phyloP scores from a whole-genome alignment of 371 early-diverging fungal genomes.

The Rhizopus stolonifer region DNA sequence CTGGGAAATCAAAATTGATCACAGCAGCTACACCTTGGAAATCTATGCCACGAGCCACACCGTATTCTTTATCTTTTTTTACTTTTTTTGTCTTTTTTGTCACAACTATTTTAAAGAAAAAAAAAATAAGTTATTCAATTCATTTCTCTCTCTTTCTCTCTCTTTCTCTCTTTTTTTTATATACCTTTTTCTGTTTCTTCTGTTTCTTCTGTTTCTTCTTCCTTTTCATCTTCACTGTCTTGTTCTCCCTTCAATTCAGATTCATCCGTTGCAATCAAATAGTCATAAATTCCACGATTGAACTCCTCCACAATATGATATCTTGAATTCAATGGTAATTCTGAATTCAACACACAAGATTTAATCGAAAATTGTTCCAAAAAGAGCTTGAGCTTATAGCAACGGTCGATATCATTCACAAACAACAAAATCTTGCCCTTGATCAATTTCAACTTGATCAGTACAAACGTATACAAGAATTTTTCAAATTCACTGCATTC shows the following conservation, averaged over 20 bases:
- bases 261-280: constrained; percentile 95
- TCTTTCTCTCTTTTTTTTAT: constrained; percentile 12
- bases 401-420: constrained; percentile 91
- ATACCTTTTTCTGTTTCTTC: constrained; percentile 25
- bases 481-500: constrained; percentile 83
- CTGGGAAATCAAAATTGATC: constrained; percentile 98
- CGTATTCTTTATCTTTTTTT: constrained; percentile 80
- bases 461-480: constrained; percentile 85
- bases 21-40: constrained; percentile 93
- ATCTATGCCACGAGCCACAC: constrained; percentile 97
- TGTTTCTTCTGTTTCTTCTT: constrained; percentile 30
- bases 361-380: constrained; percentile 94
- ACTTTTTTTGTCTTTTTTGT: constrained; percentile 54
- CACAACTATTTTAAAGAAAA: constrained; percentile 30
- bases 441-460: constrained; percentile 86
- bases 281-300: constrained; percentile 95
- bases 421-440: constrained; percentile 91
- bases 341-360: constrained; percentile 90
- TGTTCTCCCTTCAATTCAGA: constrained; percentile 69
- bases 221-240: constrained; percentile 61
- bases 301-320: constrained; percentile 96
- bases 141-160: constrained; percentile 18
- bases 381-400: constrained; percentile 90
- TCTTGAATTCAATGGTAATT: constrained; percentile 89
- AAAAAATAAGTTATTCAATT: not conserved